Conservation (phyloP, 208 protist genomes). For the Trypanosomatidae sp. region DNA sequence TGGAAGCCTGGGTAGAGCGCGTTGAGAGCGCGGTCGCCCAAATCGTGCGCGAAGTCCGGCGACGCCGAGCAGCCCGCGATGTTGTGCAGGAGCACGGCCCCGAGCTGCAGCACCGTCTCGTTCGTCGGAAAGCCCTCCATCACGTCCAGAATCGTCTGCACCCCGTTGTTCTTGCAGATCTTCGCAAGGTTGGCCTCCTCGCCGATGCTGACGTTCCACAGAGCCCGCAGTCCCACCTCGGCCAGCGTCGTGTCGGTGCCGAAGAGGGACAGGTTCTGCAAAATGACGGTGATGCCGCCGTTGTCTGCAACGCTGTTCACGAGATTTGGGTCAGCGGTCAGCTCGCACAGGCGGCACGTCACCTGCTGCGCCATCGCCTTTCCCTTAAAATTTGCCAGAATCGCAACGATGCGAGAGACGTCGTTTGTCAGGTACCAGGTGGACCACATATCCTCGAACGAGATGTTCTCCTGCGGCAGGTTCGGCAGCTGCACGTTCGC, state of each 20-base stretch:
- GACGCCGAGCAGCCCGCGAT: conserved; percentile 37
- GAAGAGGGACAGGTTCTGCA: conserved; percentile 57
- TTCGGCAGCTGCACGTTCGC: conserved; percentile 76
- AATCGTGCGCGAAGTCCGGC: conserved; percentile 36
- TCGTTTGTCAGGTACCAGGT: conserved; percentile 87
- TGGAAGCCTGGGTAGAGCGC: conserved; percentile 56
- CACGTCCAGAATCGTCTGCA: conserved; percentile 45
- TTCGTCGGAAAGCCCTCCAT: conserved; percentile 71
- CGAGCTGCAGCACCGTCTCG: conserved; percentile 67
- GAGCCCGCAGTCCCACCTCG: conserved; percentile 51
- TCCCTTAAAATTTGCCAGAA: conserved; percentile 77
- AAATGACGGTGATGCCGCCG: conserved; percentile 62
- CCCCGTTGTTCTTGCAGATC: conserved; percentile 47
- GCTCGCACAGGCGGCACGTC: conserved; percentile 66
- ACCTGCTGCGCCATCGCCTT: conserved; percentile 56
- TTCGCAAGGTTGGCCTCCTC: conserved; percentile 35
- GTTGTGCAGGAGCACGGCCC: conserved; percentile 78
- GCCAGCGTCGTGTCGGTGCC: conserved; percentile 55
- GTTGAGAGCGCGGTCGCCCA: conserved; percentile 40
- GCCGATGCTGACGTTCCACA: conserved; percentile 85
- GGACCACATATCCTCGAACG: conserved; percentile 84
- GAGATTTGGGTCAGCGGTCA: conserved; percentile 42
- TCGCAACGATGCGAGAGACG: conserved; percentile 67
- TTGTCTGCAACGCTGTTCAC: conserved; percentile 48
- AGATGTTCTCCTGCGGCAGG: conserved; percentile 50